Base-by-base conservation (phyloP, 345 rosid genomes). In the Pistacia vera region DNA sequence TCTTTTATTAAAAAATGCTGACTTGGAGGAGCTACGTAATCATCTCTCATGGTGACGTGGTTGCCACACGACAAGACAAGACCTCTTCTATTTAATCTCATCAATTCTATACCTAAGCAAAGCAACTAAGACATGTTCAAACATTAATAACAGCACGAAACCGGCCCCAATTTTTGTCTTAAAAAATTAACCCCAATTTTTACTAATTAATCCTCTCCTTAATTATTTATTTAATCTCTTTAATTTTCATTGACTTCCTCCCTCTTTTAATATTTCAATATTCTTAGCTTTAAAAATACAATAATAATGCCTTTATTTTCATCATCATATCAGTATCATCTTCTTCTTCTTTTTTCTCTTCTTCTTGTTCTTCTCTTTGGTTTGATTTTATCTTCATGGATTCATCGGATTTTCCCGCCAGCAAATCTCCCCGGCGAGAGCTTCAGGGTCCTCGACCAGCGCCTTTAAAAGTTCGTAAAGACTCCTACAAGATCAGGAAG, bases 401-500 rank as follows among this genome's bases (percentile, higher is more conserved):
- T 46, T 30, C 89, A 0, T 77, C 86, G 0, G 81, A 82, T 44
- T 70, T 67, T 57, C 86, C 88, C 11, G 74, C 78, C 18, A 83
- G 72, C 64, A 92, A 83, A 80, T 91, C 95, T 3, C 93, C 95
- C 0, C 84, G 88, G 73, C 85, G 82, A 77, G 98, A 93, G 76
- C 88, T 93, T 35, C 90, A 88, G 70, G 98, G 97, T 0, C 93
- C 97, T 1, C 86, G 98, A 61, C 98, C 98, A 18, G 70, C 91
- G 2, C 95, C 95, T 4, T 81, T 93, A 62, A 90, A 85, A 61
- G 83, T 93, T 82, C 77, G 86, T 11, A 91, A 90, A 76, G 95
- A 91, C 48, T 95, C 98, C 4, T 59, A 89, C 92, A 93, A 95
- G 88, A 90, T 91, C 86, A 89, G 64, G 73, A 91, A 90, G 60